A percentile compares a stretch with the other conserved stretches of the same genome.
Conservation (phyloP, 1,284 basidiomycete species). For the Malassezia arunalokei region DNA sequence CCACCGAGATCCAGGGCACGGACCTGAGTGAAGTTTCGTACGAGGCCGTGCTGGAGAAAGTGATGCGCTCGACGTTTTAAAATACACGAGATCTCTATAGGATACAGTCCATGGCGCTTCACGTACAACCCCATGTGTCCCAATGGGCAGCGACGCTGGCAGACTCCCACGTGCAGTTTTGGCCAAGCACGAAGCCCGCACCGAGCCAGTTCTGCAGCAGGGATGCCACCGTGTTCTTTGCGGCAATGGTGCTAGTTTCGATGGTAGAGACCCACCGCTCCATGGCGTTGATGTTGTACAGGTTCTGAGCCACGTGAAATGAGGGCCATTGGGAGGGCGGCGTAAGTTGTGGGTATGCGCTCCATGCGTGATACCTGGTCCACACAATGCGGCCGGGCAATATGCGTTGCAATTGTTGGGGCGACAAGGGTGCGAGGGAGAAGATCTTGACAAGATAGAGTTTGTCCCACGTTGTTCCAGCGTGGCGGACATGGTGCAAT, state of each 20-base stretch:
- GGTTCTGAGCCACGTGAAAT: slow-evolving; percentile 54
- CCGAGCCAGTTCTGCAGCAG: slow-evolving; percentile 33
- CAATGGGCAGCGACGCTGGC: slow-evolving; percentile 17
- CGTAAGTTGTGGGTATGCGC: slow-evolving; percentile 54
- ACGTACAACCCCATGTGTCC: slow-evolving; percentile 36
- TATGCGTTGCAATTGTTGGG: slow-evolving; percentile 55
- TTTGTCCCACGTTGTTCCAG: slow-evolving; percentile 17
- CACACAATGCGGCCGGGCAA: slow-evolving; percentile 50
- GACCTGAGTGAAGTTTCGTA: slow-evolving; percentile 65
- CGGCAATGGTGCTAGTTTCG: slow-evolving; percentile 78
- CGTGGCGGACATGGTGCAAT: slow-evolving; percentile 44
- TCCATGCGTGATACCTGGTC: slow-evolving; percentile 65
- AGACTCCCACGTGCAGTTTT: slow-evolving; percentile 18
- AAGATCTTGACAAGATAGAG: slow-evolving; percentile 55
- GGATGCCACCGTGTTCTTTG: slow-evolving; percentile 56
- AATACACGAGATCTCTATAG: not conserved
- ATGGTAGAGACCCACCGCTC: slow-evolving; percentile 57
- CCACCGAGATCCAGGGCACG: slow-evolving; percentile 74
- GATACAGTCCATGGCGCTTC: not conserved
- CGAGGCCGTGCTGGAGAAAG: slow-evolving; percentile 49
- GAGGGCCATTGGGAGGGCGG: slow-evolving; percentile 52
- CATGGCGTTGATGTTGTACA: slow-evolving; percentile 81
- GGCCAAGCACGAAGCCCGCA: slow-evolving; percentile 27
- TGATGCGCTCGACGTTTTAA: slow-evolving; percentile 24
- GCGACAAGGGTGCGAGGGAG: slow-evolving; percentile 56